Evolutionary conservation across 139 green algal species (phyloP), one percentile per base, ranked within the genome.

Genomic region (Chlamydomonas asymmetrica): DNA sequence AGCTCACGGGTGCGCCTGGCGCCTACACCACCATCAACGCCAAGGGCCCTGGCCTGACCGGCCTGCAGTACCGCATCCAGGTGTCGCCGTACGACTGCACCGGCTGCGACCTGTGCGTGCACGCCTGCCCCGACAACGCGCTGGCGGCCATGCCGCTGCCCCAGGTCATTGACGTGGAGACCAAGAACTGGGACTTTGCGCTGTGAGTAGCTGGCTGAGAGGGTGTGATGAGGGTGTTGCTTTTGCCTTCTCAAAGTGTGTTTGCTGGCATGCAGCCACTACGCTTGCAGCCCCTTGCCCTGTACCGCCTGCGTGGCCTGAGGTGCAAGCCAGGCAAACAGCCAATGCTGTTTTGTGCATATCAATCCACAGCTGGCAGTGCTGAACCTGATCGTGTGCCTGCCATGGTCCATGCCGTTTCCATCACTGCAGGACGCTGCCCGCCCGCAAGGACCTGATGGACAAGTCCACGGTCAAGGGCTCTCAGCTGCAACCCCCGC

Each of bases 81-180:
- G 86, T 91, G 27, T 89, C 86, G 1, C 86, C 83, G 31, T 59
- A 74, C 37, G 86, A 91, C 81, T 91, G 86, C 78, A 91, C 86
- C 35, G 86, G 86, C 73, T 91, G 86, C 71, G 75, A 89, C 64
- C 84, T 91, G 61, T 91, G 86, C 54, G 79, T 83, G 63, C 76
- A 85, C 61, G 86, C 76, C 20, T 91, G 86, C 69, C 86, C 86
- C 13, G 82, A 91, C 71, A 68, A 86, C 16, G 81, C 80, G 2
- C 83, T 91, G n/a, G 37, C 35, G 50, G 31, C 75, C 5, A 57
- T 39, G 57, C 80, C 86, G 25, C 77, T 87, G 25, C 59, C 37
- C n/a, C 9, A 63, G 0, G 63, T 89, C 60, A 52, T 89, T 45
- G 61, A 62, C 6, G 34, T 64, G 8, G 83, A 89, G 80, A 54